A percentile compares a stretch with the other conserved stretches of the same genome.
phyloP scores from a whole-genome alignment of 2,329 filamentous ascomycete genomes.

The Talaromyces sp. region DNA sequence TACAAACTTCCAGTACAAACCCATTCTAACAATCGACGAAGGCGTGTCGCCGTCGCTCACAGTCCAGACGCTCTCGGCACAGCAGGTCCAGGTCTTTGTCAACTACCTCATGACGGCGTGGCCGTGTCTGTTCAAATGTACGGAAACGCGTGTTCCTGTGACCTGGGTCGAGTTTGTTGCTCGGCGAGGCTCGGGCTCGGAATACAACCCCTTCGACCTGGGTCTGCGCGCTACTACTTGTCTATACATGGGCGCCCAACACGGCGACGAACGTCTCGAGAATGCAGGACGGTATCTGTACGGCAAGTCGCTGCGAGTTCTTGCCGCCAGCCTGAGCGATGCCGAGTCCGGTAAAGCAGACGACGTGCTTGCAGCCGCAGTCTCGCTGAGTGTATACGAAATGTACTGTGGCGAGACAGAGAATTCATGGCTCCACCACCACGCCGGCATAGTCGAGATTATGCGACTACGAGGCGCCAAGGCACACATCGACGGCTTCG shows the following conservation, averaged over 20 bases:
- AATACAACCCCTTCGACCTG: constrained; percentile 9
- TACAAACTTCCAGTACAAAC: neutral
- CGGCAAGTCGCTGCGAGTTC: constrained; percentile 21
- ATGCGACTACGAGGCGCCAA: constrained; percentile 30
- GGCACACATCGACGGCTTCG: constrained; percentile 27
- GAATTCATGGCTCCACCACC: constrained; percentile 32
- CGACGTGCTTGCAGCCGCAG: constrained; percentile 28
- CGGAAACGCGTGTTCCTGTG: constrained; percentile 20
- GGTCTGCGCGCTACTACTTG: constrained; percentile 20
- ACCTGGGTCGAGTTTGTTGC: constrained; percentile 24
- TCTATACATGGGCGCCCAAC: constrained; percentile 17
- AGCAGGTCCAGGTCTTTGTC: constrained; percentile 22
- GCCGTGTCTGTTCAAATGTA: constrained; percentile 23
- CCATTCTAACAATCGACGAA: constrained; percentile 16
- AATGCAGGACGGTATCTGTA: constrained; percentile 23
- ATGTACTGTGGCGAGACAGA: constrained; percentile 28
- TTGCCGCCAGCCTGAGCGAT: constrained; percentile 23
- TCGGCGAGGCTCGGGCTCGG: constrained; percentile 10
- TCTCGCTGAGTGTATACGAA: constrained; percentile 32
- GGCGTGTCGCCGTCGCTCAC: constrained; percentile 21
- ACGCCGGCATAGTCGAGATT: constrained; percentile 27
- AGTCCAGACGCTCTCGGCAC: constrained; percentile 17
- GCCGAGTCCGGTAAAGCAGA: constrained; percentile 22
- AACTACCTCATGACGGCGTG: constrained; percentile 22
- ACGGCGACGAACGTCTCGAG: constrained; percentile 18